Conservation (phyloP, 2,329 filamentous ascomycete genomes). For the Ustulina deusta region DNA sequence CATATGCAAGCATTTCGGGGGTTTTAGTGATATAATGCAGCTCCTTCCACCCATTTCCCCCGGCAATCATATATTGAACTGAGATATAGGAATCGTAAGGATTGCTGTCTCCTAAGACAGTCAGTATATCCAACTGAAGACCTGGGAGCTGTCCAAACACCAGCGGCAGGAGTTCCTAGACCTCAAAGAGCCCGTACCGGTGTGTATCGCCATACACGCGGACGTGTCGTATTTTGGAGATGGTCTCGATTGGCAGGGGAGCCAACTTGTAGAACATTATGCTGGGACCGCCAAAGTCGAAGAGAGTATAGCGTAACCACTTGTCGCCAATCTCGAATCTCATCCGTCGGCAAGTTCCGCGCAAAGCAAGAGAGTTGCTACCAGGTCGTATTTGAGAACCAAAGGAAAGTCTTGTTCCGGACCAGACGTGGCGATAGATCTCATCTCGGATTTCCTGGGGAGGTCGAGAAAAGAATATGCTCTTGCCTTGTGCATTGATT, state of each 20-base stretch:
- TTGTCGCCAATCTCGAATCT: slow-evolving; percentile 1
- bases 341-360: neutral
- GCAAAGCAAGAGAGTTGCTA: slow-evolving; percentile 1
- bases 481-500: neutral
- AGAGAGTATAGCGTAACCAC: slow-evolving; percentile 1
- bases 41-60: neutral
- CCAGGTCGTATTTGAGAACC: neutral
- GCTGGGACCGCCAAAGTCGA: neutral
- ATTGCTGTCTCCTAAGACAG: neutral
- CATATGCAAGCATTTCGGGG: neutral
- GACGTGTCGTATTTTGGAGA: slow-evolving; percentile 8
- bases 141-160: neutral
- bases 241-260: neutral
- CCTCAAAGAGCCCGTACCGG: fast-evolving
- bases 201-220: neutral
- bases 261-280: neutral
- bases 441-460: slow-evolving; percentile 4
- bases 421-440: neutral
- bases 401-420: neutral
- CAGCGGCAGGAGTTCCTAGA: neutral
- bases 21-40: neutral
- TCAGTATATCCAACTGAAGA: slow-evolving; percentile 2
- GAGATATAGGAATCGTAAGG: neutral
- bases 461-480: neutral
- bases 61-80: neutral